phyloP scores from a whole-genome alignment of 1,139 yeast genomes.

The Blastobotrys elegans region DNA sequence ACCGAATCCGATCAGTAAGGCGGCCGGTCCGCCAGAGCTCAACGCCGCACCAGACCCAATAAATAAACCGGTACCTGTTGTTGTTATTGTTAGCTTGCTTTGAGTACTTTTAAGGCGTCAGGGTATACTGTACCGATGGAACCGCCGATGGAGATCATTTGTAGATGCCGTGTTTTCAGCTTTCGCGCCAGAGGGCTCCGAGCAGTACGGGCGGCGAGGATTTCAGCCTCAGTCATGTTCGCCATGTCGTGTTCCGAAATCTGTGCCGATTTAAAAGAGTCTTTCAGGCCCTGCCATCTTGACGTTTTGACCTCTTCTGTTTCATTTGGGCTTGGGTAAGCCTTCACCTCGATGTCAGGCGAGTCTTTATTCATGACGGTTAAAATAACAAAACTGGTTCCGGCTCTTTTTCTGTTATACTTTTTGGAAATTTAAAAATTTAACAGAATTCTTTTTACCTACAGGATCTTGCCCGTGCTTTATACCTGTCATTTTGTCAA shows the following conservation, averaged over 20 bases:
- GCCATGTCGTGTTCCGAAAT: slow-evolving; percentile 22
- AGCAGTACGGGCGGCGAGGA: slow-evolving; percentile 30
- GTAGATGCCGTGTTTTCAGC: slow-evolving; percentile 47
- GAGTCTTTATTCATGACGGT: neutral
- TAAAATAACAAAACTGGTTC: no score
- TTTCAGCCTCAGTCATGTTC: slow-evolving; percentile 26
- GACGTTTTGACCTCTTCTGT: neutral
- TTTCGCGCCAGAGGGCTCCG: slow-evolving; percentile 39
- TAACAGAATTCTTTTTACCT: no score
- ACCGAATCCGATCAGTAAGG: slow-evolving; percentile 65
- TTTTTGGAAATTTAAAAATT: no score
- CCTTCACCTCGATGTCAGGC: neutral
- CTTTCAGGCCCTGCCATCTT: slow-evolving; percentile 24
- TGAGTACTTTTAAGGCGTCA: no score
- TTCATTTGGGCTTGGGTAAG: neutral
- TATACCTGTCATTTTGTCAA: no score
- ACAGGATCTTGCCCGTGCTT: no score
- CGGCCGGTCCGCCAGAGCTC: slow-evolving; percentile 74
- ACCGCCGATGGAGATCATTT: slow-evolving; percentile 78
- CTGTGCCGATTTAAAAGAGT: slow-evolving; percentile 29
- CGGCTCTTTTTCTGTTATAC: neutral
- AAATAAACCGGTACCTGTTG: slow-evolving; percentile 66
- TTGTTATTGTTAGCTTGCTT: no score
- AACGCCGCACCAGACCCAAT: slow-evolving; percentile 73
- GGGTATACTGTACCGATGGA: no score